These are phyloP conservation scores for Ophiostoma sp. DNA, from an alignment of 2,329 filamentous ascomycete genomes.

Conservation along the genomic window DNA sequence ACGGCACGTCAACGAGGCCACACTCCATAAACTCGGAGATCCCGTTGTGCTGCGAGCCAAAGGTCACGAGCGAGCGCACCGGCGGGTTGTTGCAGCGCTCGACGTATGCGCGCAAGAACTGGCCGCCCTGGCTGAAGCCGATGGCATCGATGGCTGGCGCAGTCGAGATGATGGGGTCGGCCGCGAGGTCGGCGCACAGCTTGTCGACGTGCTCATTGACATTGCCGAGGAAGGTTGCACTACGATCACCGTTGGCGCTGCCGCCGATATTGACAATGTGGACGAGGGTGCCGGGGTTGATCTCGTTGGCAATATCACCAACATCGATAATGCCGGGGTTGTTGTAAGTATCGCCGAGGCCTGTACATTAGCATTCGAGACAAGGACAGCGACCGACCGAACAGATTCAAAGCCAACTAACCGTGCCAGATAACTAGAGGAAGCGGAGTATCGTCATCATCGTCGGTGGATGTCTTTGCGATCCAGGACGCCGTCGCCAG, in stretches of 20 bases:
- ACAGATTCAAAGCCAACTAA: slow-evolving; percentile 26
- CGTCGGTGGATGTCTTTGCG: slow-evolving; percentile 27
- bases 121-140: slow-evolving; percentile 92
- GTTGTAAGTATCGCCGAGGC: slow-evolving; percentile 66
- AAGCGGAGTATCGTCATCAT: slow-evolving; percentile 60
- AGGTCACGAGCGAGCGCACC: slow-evolving; percentile 75
- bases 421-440: slow-evolving; percentile 94
- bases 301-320: slow-evolving; percentile 62
- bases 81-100: slow-evolving; percentile 77
- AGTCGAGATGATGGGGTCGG: slow-evolving; percentile 72
- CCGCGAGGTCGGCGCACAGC: slow-evolving; percentile 72
- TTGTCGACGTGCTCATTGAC: slow-evolving; percentile 68
- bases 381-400: too few relatives aligned
- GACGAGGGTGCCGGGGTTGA: slow-evolving; percentile 77
- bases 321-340: slow-evolving; percentile 68
- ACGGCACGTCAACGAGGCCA: slow-evolving; percentile 66
- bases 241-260: slow-evolving; percentile 63
- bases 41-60: slow-evolving; percentile 87
- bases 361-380: slow-evolving; percentile 33
- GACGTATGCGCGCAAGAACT: slow-evolving; percentile 87
- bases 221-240: slow-evolving; percentile 87
- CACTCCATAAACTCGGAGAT: slow-evolving; percentile 80
- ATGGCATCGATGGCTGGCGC: slow-evolving; percentile 83
- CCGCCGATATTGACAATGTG: slow-evolving; percentile 70
- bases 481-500: slow-evolving; percentile 35